Evolutionary conservation across 2,329 filamentous ascomycete genomes (phyloP).

Genomic region (Rachicladosporium sp.): DNA sequence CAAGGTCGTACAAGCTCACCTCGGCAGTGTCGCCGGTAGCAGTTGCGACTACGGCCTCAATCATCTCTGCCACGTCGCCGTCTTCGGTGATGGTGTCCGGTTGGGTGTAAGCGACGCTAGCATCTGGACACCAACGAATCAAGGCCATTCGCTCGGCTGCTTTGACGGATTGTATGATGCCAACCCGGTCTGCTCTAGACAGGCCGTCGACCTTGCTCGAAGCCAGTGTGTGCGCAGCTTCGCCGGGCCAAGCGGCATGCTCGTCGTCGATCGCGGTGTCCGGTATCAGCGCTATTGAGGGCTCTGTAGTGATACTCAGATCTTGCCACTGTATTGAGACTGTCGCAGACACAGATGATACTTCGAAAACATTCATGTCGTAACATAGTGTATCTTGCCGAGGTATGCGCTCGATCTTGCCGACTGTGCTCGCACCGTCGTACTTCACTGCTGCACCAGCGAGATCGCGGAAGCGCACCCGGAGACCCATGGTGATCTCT

Average conservation of each 20-base stretch:
- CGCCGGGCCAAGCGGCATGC: constrained; percentile 45
- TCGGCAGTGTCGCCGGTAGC: constrained; percentile 29
- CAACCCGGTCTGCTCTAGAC: constrained; percentile 34
- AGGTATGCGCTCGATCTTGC: constrained; percentile 33
- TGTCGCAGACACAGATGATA: constrained; percentile 37
- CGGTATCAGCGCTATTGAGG: constrained; percentile 35
- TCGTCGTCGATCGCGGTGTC: constrained; percentile 42
- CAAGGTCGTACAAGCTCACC: constrained; percentile 48
- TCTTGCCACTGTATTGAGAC: constrained; percentile 49
- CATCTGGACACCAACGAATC: constrained; percentile 42
- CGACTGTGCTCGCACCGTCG: constrained; percentile 26
- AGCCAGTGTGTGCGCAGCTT: constrained; percentile 28
- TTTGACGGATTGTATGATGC: constrained; percentile 45
- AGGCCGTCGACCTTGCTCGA: constrained; percentile 6
- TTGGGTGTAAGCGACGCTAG: constrained; percentile 46
- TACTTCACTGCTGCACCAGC: constrained; percentile 41
- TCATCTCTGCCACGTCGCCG: constrained; percentile 28
- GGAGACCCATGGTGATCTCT: constrained; percentile 17
- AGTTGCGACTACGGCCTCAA: constrained; percentile 7
- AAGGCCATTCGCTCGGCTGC: constrained; percentile 43
- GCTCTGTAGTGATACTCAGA: constrained; percentile 35
- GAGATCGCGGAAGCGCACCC: constrained; percentile 45
- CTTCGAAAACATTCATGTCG: constrained; percentile 46
- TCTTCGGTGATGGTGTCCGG: constrained; percentile 23
- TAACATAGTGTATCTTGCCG: constrained; percentile 39